Evolutionary conservation across 257 asterid genomes (phyloP), one percentile per base, ranked within the genome.

Genomic region (Anisodus acutangulus): DNA sequence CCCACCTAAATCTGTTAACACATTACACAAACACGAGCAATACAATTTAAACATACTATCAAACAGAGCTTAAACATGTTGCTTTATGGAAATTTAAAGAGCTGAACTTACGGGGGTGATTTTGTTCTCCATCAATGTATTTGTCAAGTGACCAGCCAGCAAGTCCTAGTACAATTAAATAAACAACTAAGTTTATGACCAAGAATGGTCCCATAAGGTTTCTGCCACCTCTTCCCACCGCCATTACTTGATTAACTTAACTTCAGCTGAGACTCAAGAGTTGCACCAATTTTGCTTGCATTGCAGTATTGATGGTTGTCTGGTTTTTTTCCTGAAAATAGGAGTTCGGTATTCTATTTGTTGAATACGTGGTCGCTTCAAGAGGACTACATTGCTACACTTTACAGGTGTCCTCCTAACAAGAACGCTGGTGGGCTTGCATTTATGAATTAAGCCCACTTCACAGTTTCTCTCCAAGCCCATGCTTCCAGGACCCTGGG

Each of bases 111-210:
- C 97, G 93, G 0, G 97, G 97, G 80, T 94, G 98, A 84, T 91
- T 81, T 80, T 94, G 97, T 84, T 94, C 88, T 83, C 95, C 98
- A 87, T 93, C 92, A 79, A 94, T 94, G 92, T 93, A 92, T 85
- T 94, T 92, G 91, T 94, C 91, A 68, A 94, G 84, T 83, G 97
- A 93, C 97, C 98, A 94, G 0, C 86, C 93, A 13, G 95, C 94
- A 4, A 93, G 91, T 58, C 94, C 95, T 1, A 94, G 81, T 1
- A 91, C 81, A 16, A 92, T 92, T 3, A 94, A 66, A 68, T 58
- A 87, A 19, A 94, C 97, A 0, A 94, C 98, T 0, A 91, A 84
- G 88, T 94, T 93, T 78, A 85, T 97, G 31, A 86, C 87, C 67
- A 94, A 90, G 53, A 93, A 82, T 74, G 94, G 94, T 39, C 90